Base-by-base conservation (phyloP, 208 protist species). In the Trypanosoma scelopori region DNA sequence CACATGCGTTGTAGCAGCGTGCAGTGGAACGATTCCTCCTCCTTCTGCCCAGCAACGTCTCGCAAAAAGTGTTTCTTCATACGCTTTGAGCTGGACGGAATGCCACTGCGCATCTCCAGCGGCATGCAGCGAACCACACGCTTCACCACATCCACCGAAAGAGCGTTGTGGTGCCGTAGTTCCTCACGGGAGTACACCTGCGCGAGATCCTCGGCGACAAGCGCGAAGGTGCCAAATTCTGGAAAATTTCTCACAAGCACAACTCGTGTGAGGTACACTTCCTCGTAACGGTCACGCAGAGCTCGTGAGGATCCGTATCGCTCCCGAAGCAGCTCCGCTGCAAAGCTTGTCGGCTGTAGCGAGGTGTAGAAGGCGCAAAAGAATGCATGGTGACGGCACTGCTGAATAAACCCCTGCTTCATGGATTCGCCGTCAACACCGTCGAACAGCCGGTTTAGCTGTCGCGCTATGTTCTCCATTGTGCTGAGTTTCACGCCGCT, bases 321-420 rank as follows among this genome's bases (percentile, higher is more conserved):
- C 63, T 93, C 85, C 12, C 74, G 63, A 37, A 95, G 79, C 30
- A 92, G 46, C 35, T 79, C 77, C 48, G 75, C 56, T 18, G 85
- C 81, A 57, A 89, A 87, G 51, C 74, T 55, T 16, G 64, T 64
- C 5, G 83, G 71, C 18, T 60, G 32, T 39, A 95, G 61, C 4
- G 85, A 82, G 3, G 64, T 72, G 71, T 85, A 95, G 55, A 93
- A 86, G 53, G 83, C 77, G 64, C 90, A 95, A 69, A 95, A 95
- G 72, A 93, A 95, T 30, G 87, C 81, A 59, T 95, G 90, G 50
- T 95, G 90, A 25, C 90, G 87, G 65, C 91, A 93, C 67, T 95
- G 87, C 72, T 89, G 79, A 50, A 95, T 80, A 56, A 88, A 91
- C 23, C 79, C 79, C 30, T 74, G 81, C 72, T 92, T 92, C 23